Evolutionary conservation across 768 basidiomycete species (phyloP).

Genomic region (Porpolomopsis calyptriformis): DNA sequence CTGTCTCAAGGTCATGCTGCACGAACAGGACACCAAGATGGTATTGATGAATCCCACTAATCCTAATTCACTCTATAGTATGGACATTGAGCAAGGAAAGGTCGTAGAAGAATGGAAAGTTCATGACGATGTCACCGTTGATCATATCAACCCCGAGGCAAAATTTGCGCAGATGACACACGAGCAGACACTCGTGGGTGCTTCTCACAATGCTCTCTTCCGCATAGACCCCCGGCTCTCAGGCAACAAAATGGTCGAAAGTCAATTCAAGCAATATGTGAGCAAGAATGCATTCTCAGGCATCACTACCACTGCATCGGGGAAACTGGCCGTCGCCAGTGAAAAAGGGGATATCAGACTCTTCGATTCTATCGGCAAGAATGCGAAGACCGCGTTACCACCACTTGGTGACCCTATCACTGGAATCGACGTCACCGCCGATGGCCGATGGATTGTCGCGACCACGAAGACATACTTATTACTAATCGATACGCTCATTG

Average conservation of each 20-base stretch:
- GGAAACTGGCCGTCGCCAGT: conserved; percentile 86
- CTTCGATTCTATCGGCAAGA: conserved; percentile 95
- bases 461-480: conserved; percentile 91
- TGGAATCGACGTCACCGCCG: conserved; percentile 88
- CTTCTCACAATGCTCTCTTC: conserved; percentile 92
- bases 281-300: conserved; percentile 94
- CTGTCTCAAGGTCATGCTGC: conserved; percentile 73
- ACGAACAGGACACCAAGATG: conserved; percentile 95
- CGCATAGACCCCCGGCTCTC: conserved; percentile 92
- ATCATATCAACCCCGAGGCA: conserved; percentile 83
- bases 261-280: conserved; percentile 91
- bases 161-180: conserved; percentile 92
- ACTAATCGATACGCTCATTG: conserved; percentile 90
- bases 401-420: conserved; percentile 91
- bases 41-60: conserved; percentile 77
- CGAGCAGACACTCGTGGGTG: conserved; percentile 88
- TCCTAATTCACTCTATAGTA: conserved; percentile 71
- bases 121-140: conserved; percentile 77
- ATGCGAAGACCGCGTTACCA: conserved; percentile 94
- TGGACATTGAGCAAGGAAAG: conserved; percentile 93
- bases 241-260: conserved; percentile 88
- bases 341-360: conserved; percentile 95
- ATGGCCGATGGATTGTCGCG: conserved; percentile 91
- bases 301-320: conserved; percentile 75
- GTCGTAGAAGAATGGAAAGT: conserved; percentile 99